A percentile compares a stretch with the other conserved stretches of the same genome.
phyloP scores from a whole-genome alignment of 2,329 filamentous ascomycete genomes.

The Thielaviopsis euricoi region DNA sequence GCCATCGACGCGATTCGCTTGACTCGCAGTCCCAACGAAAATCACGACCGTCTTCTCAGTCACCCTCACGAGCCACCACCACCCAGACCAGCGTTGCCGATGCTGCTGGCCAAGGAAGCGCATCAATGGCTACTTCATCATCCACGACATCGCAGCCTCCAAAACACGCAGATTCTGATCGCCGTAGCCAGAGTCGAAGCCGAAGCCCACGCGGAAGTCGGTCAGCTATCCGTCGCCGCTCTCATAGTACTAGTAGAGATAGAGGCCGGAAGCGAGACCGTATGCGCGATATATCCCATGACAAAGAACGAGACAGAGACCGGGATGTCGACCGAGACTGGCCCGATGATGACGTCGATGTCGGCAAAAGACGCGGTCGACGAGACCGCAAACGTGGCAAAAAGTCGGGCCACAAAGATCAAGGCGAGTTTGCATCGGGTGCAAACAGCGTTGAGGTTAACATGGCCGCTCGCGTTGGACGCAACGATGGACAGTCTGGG shows the following conservation, averaged over 20 bases:
- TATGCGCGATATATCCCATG: slow-evolving; percentile 21
- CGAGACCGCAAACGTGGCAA: slow-evolving; percentile 8
- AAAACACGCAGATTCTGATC: background rate
- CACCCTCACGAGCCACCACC: background rate
- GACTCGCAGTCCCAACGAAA: background rate
- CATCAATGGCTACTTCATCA: background rate
- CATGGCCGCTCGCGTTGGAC: slow-evolving; percentile 27
- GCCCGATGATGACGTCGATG: slow-evolving; percentile 14
- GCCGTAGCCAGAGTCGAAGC: background rate
- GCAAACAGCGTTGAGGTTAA: slow-evolving; percentile 35
- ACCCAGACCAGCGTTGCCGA: background rate
- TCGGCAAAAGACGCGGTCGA: slow-evolving; percentile 10
- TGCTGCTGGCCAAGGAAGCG: background rate
- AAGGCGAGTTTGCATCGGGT: slow-evolving; percentile 21
- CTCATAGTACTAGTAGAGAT: slow-evolving; percentile 4
- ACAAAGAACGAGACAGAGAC: slow-evolving; percentile 20
- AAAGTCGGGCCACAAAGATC: background rate
- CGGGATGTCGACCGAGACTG: slow-evolving; percentile 13
- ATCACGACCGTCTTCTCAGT: slow-evolving; percentile 4
- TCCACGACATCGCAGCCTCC: background rate
- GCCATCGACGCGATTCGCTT: slow-evolving; percentile 2
- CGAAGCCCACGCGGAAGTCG: slow-evolving; percentile 1
- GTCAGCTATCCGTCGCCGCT: background rate
- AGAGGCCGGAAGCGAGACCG: slow-evolving; percentile 11
- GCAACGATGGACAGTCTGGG: slow-evolving; percentile 17